Base-by-base conservation (phyloP, 129 eudicot genomes). In the Artemisia annua region DNA sequence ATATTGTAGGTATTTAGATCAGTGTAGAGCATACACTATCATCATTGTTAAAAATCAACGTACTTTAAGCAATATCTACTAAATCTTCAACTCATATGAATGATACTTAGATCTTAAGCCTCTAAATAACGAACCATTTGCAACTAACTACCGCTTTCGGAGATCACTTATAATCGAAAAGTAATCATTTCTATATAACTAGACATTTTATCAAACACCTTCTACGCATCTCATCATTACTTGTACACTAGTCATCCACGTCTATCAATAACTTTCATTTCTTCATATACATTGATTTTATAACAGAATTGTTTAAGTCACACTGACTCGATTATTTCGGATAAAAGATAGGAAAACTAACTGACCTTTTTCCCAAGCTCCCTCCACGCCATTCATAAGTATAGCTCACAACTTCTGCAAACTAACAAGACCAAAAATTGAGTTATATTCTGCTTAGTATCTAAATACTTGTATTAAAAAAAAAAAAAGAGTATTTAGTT, bases 351-450 rank as follows among this genome's bases (percentile, higher is more conserved):
- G 1, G 15, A 48, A 13, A 7, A 66, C 54, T 24, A 44, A 59
- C 81, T 15, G 30, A 85, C 97, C 97, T 82, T 85, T 82, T 63
- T 86, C 74, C 89, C 91, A 72, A 81, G 72, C 68, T 71, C 85
- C 75, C 97, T 91, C 95, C 91, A 91, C 75, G 95, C 95, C 97
- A 91, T 87, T 84, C 82, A 84, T 63, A 80, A 74, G 84, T 49
- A 82, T 44, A 35, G 6, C 3, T 63, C 60, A 69, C 66, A 72
- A 65, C 26, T 53, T 13, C 83, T 79, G 81, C 82, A 77, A 44
- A 2, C 59, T 52, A 15, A 60, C 11, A 19, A 19, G 48, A 48
- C 59, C 10, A 53, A 5, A 7, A 13, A 11, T 50, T 50, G 62
- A 73, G 49, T 30, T 7, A 7, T 32, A 49, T 49, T 60, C 19